Evolutionary conservation across 1,139 yeast species (phyloP), one percentile per base, ranked within the genome.

Genomic region (Suzukiozyma palmioleophila): DNA sequence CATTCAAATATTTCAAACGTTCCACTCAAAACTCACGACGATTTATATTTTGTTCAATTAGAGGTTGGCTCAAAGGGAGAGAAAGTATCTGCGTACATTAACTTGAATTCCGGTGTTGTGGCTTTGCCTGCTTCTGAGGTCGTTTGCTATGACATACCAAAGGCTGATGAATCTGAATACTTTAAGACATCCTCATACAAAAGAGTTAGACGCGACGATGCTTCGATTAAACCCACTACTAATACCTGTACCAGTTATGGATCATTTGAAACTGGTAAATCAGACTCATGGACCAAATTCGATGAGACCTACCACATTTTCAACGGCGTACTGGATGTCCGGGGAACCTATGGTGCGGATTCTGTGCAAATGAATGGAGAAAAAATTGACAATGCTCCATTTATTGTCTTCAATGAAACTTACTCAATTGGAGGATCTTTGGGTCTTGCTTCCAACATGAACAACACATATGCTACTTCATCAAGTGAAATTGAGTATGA

Each of bases 281-380:
- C 64, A 9, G 46, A 44, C 35, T 34, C 61, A 2, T 63, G n/a
- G n/a, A n/a, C n/a, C n/a, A n/a, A n/a, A n/a, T 8, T 24, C 10
- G 90, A 81, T 26, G 94, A 85, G 57, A 6, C 68, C 86, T 22
- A 66, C 57, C n/a, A n/a, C n/a, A n/a, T n/a, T n/a, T 8, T 24
- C 10, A 13, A 26, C 9, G 95, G 95, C 33, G 56, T 65, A 40
- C 8, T 26, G 12, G 6, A 11, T 26, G 6, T n/a, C 12, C 48
- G 34, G n/a, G 44, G 50, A 35, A 37, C 35, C 2, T 75, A 79
- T 82, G 81, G 78, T 13, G 52, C 58, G 35, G 84, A 75, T 47
- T 54, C 53, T 36, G 65, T 77, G 22, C 43, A 41, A 12, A 51
- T 77, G 39, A 75, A 71, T 25, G 62, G 60, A 37, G 52, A 64